Percentiles rank a stretch among this genome's conserved stretches.
These are phyloP conservation scores for Iberis pinnata DNA, from an alignment of 345 rosid species.

Conservation along the genomic window DNA sequence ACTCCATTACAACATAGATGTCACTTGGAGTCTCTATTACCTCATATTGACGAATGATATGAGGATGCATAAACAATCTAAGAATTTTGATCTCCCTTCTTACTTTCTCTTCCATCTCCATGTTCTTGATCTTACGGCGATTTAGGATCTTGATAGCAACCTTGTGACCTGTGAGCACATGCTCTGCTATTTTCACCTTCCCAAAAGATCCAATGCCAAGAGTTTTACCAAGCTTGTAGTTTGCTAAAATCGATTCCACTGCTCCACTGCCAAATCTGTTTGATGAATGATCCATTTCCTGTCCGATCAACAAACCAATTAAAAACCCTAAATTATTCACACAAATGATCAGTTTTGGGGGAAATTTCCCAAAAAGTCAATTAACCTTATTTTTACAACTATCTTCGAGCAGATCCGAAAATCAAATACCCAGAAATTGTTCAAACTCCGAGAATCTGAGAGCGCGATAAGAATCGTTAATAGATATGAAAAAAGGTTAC, in stretches of 20 bases:
- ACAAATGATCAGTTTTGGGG: too few relatives aligned
- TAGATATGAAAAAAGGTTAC: background rate
- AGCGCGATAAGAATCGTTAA: background rate
- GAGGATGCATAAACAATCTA: conserved; percentile 93
- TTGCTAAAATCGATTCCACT: conserved; percentile 45
- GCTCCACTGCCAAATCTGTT: conserved; percentile 44
- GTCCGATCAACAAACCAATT: conserved; percentile 1
- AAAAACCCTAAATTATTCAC: background rate
- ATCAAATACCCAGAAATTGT: background rate
- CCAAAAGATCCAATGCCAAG: conserved; percentile 94
- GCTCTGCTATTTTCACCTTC: conserved; percentile 89
- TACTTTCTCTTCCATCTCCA: conserved; percentile 96
- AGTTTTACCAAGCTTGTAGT: conserved; percentile 77
- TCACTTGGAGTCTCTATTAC: conserved; percentile 79
- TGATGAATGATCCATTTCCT: conserved; percentile 52
- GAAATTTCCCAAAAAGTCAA: background rate
- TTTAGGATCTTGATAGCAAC: conserved; percentile 95
- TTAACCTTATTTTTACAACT: too few relatives aligned
- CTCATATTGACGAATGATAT: conserved; percentile 82
- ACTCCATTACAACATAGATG: conserved; percentile 85
- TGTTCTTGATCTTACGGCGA: conserved; percentile 66
- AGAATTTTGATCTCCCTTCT: conserved; percentile 80
- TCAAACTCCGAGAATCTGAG: too few relatives aligned
- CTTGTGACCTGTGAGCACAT: conserved; percentile 70
- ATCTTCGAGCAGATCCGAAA: background rate